Evolutionary conservation across 2,329 filamentous ascomycete species (phyloP), one percentile per base, ranked within the genome.

Genomic region (Trichoderma harzianum): DNA sequence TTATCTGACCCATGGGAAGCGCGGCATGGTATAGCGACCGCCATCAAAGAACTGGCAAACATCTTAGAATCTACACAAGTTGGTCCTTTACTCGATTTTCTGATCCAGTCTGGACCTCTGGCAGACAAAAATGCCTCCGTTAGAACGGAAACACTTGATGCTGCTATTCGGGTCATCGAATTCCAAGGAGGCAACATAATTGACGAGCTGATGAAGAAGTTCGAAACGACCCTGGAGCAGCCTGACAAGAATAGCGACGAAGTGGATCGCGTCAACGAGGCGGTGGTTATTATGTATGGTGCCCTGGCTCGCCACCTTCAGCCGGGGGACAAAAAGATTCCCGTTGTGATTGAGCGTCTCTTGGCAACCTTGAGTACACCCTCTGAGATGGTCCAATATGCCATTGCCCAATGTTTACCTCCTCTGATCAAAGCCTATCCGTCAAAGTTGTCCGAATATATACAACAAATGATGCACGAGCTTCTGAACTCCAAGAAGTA

Each of bases 281-380:
- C 97, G 21, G 95, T 99, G 67, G 95, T 99, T 76, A 96, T 99
- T 76, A 92, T 99, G 80, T 99, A 99, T 77, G 96, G 96, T 79
- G 95, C 97, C 66, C 84, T 99, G 47, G 96, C 95, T 57, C 90
- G 93, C 66, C 96, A 99, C 84, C 84, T 99, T 72, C 89, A 92
- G 75, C 83, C 90, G 8, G 94, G 94, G n/a, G 96, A 99, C 80
- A 84, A 90, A 75, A 95, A 97, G 77, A 89, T 98, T 63, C 94
- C 95, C 1, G 90, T 92, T 71, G 96, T 99, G 60, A 91, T 99
- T 65, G 91, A 95, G 76, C 90, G 94, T 74, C 86, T 99, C 26
- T 86, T 99, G 70, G 89, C 90, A 26, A 98, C 97, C 7, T 85
- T 99, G 58, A 96, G 92, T 80, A 98, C 95, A 14, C 96, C 96